Percentiles rank a stretch among this genome's conserved stretches.
phyloP scores from a whole-genome alignment of 371 early-diverging fungal species.

The Gilbertella persicaria region DNA sequence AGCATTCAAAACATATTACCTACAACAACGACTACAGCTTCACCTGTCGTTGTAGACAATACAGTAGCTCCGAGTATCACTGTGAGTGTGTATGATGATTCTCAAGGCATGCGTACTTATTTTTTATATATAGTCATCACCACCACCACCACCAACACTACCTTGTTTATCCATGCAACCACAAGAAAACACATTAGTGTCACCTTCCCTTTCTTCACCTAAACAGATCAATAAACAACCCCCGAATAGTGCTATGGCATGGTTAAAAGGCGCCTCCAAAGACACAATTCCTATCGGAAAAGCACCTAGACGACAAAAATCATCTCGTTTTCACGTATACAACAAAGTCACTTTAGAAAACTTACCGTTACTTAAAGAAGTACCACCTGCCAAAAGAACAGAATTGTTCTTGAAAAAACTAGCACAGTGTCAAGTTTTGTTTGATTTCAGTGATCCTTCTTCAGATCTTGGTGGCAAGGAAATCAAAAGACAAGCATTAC shows the following conservation, averaged over 20 bases:
- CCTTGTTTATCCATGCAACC: too few species aligned
- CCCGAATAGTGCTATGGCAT: background rate
- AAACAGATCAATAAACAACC: too few species aligned
- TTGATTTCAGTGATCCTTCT: slow-evolving; percentile 92
- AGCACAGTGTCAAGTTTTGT: slow-evolving; percentile 85
- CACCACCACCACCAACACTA: too few species aligned
- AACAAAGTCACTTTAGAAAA: slow-evolving; percentile 73
- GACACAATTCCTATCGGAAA: slow-evolving; percentile 77
- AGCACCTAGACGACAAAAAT: slow-evolving; percentile 77
- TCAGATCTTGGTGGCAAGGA: slow-evolving; percentile 92
- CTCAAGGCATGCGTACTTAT: too few species aligned
- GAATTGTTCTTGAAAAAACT: slow-evolving; percentile 88
- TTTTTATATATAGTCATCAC: too few species aligned
- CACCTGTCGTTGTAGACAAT: too few species aligned
- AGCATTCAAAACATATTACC: slow-evolving; percentile 24
- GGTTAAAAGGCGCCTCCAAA: too few species aligned
- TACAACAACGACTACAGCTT: background rate
- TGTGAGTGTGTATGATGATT: too few species aligned
- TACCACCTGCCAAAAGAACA: slow-evolving; percentile 69
- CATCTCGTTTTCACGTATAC: slow-evolving; percentile 83
- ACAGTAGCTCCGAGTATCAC: too few species aligned
- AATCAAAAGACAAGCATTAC: slow-evolving; percentile 88
- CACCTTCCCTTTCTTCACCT: too few species aligned
- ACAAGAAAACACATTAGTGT: too few species aligned
- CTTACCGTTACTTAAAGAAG: slow-evolving; percentile 79